Evolutionary conservation across 2,329 filamentous ascomycete species (phyloP).

Genomic region (Amphichorda felina): DNA sequence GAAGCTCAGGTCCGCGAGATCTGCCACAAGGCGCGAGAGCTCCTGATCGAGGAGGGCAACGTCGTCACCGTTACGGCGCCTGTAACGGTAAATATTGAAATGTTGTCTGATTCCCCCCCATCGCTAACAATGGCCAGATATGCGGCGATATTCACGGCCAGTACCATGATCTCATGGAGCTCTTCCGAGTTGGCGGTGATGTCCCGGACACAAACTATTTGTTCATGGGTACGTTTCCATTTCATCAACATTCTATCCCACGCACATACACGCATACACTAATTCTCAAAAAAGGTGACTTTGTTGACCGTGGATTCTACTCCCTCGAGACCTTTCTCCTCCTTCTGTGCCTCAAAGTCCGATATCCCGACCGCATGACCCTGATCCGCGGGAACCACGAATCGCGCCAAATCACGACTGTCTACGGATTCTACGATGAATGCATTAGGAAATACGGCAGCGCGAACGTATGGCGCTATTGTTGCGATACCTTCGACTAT

Average conservation of each 20-base stretch:
- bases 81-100: conserved; percentile 65
- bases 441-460: conserved; percentile 92
- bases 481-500: conserved; percentile 97
- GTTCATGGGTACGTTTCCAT: conserved; percentile 63
- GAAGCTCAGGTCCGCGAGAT: conserved; percentile 92
- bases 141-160: conserved; percentile 96
- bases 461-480: conserved; percentile 94
- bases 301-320: conserved; percentile 96
- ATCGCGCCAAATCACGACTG: conserved; percentile 90
- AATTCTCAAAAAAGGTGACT: conserved; percentile 53
- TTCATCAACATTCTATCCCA: not conserved
- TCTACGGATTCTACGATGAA: conserved; percentile 98
- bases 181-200: conserved; percentile 87
- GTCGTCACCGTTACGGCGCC: conserved; percentile 91
- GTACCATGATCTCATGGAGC: conserved; percentile 94
- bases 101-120: too few species aligned
- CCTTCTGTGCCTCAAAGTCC: conserved; percentile 89
- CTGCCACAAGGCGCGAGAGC: conserved; percentile 92
- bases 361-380: conserved; percentile 94
- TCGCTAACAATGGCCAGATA: too few species aligned
- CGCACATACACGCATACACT: not conserved
- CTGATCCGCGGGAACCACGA: conserved; percentile 93
- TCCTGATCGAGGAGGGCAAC: conserved; percentile 95
- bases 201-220: conserved; percentile 94
- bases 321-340: conserved; percentile 94